Base-by-base conservation (phyloP, 2,329 filamentous ascomycete genomes). In the Pestalotiopsis sp. region DNA sequence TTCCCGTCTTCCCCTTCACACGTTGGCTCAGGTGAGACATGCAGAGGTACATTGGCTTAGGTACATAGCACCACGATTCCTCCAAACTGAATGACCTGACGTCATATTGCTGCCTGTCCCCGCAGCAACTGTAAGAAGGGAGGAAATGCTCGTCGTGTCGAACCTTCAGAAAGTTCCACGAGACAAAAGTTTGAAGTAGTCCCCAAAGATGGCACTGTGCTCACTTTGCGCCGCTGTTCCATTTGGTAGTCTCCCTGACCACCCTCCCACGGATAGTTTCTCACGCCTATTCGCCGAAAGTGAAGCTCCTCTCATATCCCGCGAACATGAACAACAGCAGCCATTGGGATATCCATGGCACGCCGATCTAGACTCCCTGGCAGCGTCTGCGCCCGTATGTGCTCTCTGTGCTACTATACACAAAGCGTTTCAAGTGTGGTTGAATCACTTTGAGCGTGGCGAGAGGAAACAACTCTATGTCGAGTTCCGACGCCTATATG, bases 281-380 rank as follows among this genome's bases (percentile, higher is more conserved):
- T 2, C 3, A 13, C 56, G 56, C 23, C 9, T n/a, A 2, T 59
- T 14, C 20, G 57, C 31, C 17, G 23, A 59, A 31, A 14, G 11
- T 13, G 56, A 59, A 59, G n/a, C 25, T n/a, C 56, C 9, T 14
- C 13, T 20, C 3, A 4, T 59, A n/a, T 4, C 4, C 13, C 23
- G 59, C n/a, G 36, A 23, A 38, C 14, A 39, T 27, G 14, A 41
- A 39, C n/a, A 36, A 11, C 27, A 36, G 7, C 36, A 58, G 17
- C 58, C 66, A 1, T 36, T 68, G 20, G 67, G 62, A n/a, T 36
- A 39, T 52, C 62, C 49, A 27, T 69, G 67, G 67, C 67, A 69
- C 60, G 3, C n/a, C 31, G 23, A 66, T 52, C 27, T 69, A 20
- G 58, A 52, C 3, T 36, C 67, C 3, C 58, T 69, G 11, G 63